Evolutionary conservation across 108 stramenopile genomes (phyloP), one percentile per base, ranked within the genome.

Genomic region (Bacterosira constricta): DNA sequence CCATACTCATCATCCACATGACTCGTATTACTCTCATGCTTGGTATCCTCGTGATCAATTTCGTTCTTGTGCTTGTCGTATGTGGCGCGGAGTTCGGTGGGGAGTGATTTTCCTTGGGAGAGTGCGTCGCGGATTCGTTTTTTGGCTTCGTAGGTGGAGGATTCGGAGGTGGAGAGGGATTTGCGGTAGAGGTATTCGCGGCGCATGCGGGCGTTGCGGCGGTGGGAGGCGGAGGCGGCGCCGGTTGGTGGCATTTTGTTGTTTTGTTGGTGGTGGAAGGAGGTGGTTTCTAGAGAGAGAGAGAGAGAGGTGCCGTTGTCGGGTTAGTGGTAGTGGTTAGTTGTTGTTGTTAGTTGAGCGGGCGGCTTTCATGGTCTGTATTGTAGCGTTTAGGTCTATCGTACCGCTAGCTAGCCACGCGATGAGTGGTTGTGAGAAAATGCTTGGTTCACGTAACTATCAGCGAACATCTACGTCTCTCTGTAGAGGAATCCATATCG

Each of bases 1-100:
- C 92, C 97, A 59, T 99, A 99, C 75, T 99, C 99, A 75, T 99
- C 97, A 79, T 99, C 99, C 23, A 98, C 83, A 60, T 86, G 86
- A 30, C 67, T 73, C 30, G 78, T 69, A 6, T 34, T 56, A 18
- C 61, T 65, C 11, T 73, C 73, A 23, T 90, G 90, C 30, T 85
- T 85, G 25, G 77, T 74, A 66, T 97, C 97, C 58, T 98, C 97
- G 21, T 90, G 76, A 41, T 88, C 87, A 3, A 97, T 80, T 44
- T 97, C 77, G 31, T 71, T 39, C 27, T 92, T 80, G 21, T 92
- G 69, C 25, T 75, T 71, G 50, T 88, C 91, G 67, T 91, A 94
- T 15, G 86, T 85, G 4, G 96, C 92, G 12, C 90, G 86, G 10
- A 97, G 73, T 73, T 98, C 91, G 6, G 98, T 98, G 1, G 99